Percentiles rank a stretch among this genome's conserved stretches.
These are phyloP conservation scores for Exophiala aquamarina DNA, from an alignment of 2,329 filamentous ascomycete species.

Conservation along the genomic window DNA sequence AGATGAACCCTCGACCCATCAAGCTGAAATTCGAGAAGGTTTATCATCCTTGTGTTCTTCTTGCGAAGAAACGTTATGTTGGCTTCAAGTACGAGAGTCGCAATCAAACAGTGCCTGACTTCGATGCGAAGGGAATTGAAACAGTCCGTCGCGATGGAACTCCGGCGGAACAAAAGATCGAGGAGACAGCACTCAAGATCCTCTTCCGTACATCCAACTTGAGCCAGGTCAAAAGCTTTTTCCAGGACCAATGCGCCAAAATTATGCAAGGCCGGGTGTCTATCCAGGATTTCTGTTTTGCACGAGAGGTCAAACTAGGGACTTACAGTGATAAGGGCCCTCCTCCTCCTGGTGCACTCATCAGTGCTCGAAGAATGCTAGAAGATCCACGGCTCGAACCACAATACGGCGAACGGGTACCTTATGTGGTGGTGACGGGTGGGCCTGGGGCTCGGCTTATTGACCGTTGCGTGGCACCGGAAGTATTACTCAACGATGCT, in stretches of 20 bases:
- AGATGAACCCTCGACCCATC: constrained; percentile 84
- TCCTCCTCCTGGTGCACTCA: constrained; percentile 81
- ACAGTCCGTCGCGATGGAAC: constrained; percentile 94
- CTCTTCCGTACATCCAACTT: constrained; percentile 89
- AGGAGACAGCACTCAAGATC: constrained; percentile 85
- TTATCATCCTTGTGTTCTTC: constrained; percentile 88
- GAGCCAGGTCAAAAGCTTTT: constrained; percentile 84
- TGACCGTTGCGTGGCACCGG: constrained; percentile 86
- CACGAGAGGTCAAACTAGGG: constrained; percentile 84
- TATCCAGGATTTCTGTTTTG: constrained; percentile 94
- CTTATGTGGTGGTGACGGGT: constrained; percentile 89
- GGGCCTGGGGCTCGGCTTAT: constrained; percentile 81
- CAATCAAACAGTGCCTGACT: constrained; percentile 75
- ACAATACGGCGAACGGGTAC: constrained; percentile 91
- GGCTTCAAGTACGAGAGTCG: constrained; percentile 92
- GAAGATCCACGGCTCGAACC: constrained; percentile 83
- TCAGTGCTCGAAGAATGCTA: constrained; percentile 83
- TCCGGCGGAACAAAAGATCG: constrained; percentile 92
- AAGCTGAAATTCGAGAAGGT: constrained; percentile 99
- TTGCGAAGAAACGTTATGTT: constrained; percentile 97
- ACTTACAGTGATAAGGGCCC: constrained; percentile 80
- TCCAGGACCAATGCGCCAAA: constrained; percentile 85
- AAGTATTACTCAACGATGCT: constrained; percentile 73
- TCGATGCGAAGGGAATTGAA: constrained; percentile 98
- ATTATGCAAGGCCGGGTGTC: constrained; percentile 88